Percentiles rank a stretch among this genome's conserved stretches.
Evolutionary conservation across 805 yeast species (phyloP).

Genomic region (Yamadazyma paraphyllophila): DNA sequence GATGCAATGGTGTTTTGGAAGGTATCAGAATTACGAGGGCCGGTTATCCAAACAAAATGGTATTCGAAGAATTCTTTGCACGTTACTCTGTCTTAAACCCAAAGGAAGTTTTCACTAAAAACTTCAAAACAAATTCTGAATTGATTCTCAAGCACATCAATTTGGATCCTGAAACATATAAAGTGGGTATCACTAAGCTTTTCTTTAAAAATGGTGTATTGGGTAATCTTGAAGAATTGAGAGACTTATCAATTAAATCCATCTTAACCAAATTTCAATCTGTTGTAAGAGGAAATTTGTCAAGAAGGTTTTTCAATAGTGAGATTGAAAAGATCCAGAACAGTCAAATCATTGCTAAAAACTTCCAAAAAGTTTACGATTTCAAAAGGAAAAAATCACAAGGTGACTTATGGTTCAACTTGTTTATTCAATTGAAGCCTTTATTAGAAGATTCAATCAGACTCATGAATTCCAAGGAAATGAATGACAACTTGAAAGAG

Average conservation of each 20-base stretch:
- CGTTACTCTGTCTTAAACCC: constrained; percentile 71
- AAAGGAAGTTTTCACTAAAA: constrained; percentile 41
- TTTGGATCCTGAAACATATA: constrained; percentile 58
- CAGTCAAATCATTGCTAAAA: constrained; percentile 61
- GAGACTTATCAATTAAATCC: constrained; percentile 60
- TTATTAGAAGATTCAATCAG: constrained; percentile 63
- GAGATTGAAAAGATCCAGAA: constrained; percentile 66
- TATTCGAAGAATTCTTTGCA: constrained; percentile 73
- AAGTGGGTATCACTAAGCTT: constrained; percentile 68
- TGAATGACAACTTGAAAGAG: constrained; percentile 53
- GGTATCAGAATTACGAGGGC: constrained; percentile 97
- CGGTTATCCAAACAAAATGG: constrained; percentile 92
- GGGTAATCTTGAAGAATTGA: constrained; percentile 72
- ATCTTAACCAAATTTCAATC: constrained; percentile 65
- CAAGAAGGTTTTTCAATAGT: constrained; percentile 47
- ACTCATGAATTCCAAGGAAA: constrained; percentile 53
- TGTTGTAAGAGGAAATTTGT: constrained; percentile 58
- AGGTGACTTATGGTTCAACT: constrained; percentile 74
- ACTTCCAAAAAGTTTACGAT: constrained; percentile 52
- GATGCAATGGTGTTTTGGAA: constrained; percentile 97
- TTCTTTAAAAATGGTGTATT: constrained; percentile 76
- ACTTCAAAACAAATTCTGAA: constrained; percentile 67
- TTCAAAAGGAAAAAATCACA: constrained; percentile 23
- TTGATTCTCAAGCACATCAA: constrained; percentile 60
- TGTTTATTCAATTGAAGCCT: constrained; percentile 73